Evolutionary conservation across 202 grass and related monocot species (phyloP).

Genomic region (Cymbopogon flexuosus): DNA sequence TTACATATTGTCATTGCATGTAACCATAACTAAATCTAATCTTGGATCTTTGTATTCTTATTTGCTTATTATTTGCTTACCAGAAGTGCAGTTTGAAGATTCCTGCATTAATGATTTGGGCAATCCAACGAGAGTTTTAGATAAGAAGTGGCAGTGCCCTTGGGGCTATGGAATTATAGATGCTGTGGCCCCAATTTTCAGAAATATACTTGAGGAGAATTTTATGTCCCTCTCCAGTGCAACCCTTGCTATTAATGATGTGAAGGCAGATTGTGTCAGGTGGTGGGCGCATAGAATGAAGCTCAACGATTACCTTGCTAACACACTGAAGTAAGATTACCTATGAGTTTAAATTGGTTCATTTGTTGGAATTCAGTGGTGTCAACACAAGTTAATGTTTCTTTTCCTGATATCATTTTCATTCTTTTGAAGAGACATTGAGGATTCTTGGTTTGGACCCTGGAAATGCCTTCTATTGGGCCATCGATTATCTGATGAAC

Average conservation of each 20-base stretch:
- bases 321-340: conserved; percentile 61
- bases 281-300: conserved; percentile 76
- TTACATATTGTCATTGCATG: conserved; percentile 25
- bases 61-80: conserved; percentile 24
- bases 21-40: not conserved
- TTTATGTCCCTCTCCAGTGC: conserved; percentile 48
- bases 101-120: conserved; percentile 35
- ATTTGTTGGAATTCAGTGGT: conserved; percentile 4
- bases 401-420: conserved; percentile 19
- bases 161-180: conserved; percentile 66
- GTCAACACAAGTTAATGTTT: conserved; percentile 6
- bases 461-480: conserved; percentile 90
- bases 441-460: conserved; percentile 82
- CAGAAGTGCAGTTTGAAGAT: conserved; percentile 52
- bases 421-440: conserved; percentile 55
- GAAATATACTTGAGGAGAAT: conserved; percentile 63
- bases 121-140: not conserved
- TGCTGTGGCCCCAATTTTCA: conserved; percentile 67
- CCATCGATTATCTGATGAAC: conserved; percentile 33
- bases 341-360: conserved; percentile 23
- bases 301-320: conserved; percentile 58
- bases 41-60: not conserved
- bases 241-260: conserved; percentile 17
- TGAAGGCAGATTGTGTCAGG: conserved; percentile 39
- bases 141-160: conserved; percentile 74